Percentiles rank a stretch among this genome's conserved stretches.
Conservation (phyloP, 345 rosid species). For the Noccaea caerulescens region DNA sequence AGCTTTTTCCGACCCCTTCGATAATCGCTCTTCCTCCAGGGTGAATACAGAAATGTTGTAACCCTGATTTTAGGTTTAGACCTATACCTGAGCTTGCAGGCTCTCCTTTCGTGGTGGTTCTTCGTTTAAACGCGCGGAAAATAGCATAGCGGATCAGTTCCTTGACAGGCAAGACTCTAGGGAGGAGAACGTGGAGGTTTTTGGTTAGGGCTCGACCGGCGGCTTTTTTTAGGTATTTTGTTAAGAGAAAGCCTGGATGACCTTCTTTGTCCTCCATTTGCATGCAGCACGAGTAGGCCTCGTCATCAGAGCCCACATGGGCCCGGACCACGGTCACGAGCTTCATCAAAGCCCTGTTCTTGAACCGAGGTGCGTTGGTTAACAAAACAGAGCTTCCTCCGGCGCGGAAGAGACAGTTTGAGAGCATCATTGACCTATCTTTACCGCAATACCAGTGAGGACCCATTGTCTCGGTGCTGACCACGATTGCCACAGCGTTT, state of each 20-base stretch:
- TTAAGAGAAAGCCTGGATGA: constrained; percentile 44
- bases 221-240: constrained; percentile 40
- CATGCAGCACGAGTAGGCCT: constrained; percentile 65
- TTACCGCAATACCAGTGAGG: constrained; percentile 76
- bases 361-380: constrained; percentile 56
- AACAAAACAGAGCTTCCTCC: constrained; percentile 80
- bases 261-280: constrained; percentile 46
- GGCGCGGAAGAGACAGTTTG: constrained; percentile 68
- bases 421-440: constrained; percentile 79
- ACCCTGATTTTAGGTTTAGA: constrained; percentile 42
- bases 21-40: constrained; percentile 61
- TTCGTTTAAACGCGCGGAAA: constrained; percentile 29
- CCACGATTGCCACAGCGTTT: constrained; percentile 63
- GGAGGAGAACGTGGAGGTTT: constrained; percentile 61
- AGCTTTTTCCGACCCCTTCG: constrained; percentile 63
- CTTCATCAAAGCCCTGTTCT: constrained; percentile 55
- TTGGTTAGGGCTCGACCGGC: constrained; percentile 50
- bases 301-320: constrained; percentile 60
- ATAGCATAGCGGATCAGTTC: constrained; percentile 42
- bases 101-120: constrained; percentile 35
- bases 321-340: constrained; percentile 52
- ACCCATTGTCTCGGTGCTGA: constrained; percentile 74
- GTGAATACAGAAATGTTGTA: constrained; percentile 46
- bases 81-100: constrained; percentile 31
- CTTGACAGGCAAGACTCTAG: constrained; percentile 57